Conservation (phyloP, 495 filamentous ascomycete species). For the Tuber melanosporum region DNA sequence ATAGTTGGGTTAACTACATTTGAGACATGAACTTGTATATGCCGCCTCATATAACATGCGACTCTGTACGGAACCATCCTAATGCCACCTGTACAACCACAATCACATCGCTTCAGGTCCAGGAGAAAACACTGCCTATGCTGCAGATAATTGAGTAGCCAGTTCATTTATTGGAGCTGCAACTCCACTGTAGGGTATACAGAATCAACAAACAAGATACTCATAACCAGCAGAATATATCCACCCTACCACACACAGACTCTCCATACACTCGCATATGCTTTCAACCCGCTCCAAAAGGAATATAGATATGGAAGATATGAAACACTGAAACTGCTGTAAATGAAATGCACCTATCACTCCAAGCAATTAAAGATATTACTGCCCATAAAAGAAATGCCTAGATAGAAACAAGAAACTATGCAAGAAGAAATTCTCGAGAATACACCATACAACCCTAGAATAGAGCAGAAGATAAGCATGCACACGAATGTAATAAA, state of each 20-base stretch:
- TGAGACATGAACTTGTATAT: not conserved
- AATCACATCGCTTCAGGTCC: not conserved
- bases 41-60: not conserved
- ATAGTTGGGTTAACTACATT: not conserved
- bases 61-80: not conserved
- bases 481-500: slow-evolving; percentile 20
- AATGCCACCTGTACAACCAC: not conserved
- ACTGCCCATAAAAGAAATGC: slow-evolving; percentile 33
- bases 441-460: slow-evolving; percentile 36
- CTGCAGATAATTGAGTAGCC: not conserved
- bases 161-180: slow-evolving; percentile 21
- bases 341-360: slow-evolving; percentile 38
- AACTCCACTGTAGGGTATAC: slow-evolving; percentile 13
- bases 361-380: slow-evolving; percentile 37
- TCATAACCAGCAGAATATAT: slow-evolving; percentile 28
- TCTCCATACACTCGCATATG: slow-evolving; percentile 11
- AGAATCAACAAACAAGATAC: slow-evolving; percentile 27
- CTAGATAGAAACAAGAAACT: slow-evolving; percentile 12
- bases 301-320: slow-evolving; percentile 15
- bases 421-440: slow-evolving; percentile 14
- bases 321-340: slow-evolving; percentile 22
- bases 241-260: not conserved
- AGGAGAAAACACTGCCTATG: not conserved
- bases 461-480: slow-evolving; percentile 25
- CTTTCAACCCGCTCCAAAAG: slow-evolving; percentile 16